Percentiles rank a stretch among this genome's conserved stretches.
Evolutionary conservation across 305 asterid species (phyloP).

Genomic region (Rubia peregrina): DNA sequence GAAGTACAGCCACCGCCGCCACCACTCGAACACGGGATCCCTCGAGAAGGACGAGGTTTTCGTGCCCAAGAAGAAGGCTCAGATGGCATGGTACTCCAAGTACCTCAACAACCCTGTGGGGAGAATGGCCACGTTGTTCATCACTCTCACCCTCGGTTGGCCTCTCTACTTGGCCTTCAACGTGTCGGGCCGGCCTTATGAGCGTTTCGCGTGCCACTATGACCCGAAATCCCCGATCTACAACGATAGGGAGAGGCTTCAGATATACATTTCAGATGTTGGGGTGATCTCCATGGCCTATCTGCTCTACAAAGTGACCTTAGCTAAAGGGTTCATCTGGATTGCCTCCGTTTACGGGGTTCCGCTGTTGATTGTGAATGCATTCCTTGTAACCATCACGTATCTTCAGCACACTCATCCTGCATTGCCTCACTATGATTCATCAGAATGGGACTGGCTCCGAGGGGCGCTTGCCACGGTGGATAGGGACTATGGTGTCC

Average conservation of each 20-base stretch:
- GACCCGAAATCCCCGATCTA: conserved; percentile 72
- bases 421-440: conserved; percentile 56
- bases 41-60: conserved; percentile 74
- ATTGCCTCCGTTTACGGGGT: conserved; percentile 38
- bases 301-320: conserved; percentile 32
- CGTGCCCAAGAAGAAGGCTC: conserved; percentile 54
- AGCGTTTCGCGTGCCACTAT: conserved; percentile 66
- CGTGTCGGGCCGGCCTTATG: conserved; percentile 52
- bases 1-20: conserved; percentile 85
- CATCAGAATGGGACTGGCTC: conserved; percentile 72
- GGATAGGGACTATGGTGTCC: conserved; percentile 55
- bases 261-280: conserved; percentile 51
- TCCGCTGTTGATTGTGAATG: conserved; percentile 51
- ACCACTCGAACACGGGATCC: conserved; percentile 75
- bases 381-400: conserved; percentile 56
- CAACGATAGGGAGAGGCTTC: conserved; percentile 51
- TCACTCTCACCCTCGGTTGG: conserved; percentile 70
- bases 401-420: conserved; percentile 73
- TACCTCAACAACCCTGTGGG: conserved; percentile 62
- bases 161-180: conserved; percentile 58
- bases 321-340: conserved; percentile 54
- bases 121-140: conserved; percentile 33
- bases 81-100: conserved; percentile 33
- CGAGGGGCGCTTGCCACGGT: conserved; percentile 64
- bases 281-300: conserved; percentile 38